Percentiles rank a stretch among this genome's conserved stretches.
phyloP scores from a whole-genome alignment of 495 filamentous ascomycete species.

The Penicillium samsonianum region DNA sequence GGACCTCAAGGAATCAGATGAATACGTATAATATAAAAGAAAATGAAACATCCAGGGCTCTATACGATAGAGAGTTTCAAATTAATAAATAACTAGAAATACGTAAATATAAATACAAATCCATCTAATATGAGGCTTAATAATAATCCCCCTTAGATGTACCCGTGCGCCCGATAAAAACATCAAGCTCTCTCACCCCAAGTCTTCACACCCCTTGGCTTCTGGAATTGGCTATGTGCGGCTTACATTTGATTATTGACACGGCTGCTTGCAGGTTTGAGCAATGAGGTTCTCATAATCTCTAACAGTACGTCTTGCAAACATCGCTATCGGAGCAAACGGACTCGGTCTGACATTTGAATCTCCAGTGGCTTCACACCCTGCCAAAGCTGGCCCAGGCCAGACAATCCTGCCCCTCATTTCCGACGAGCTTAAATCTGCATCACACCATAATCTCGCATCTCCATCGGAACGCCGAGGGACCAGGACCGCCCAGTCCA shows the following conservation, averaged over 20 bases:
- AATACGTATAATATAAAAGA: background rate
- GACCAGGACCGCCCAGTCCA: slow-evolving; percentile 49
- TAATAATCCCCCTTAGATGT: slow-evolving; percentile 2
- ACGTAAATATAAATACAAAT: background rate
- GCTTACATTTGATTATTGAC: background rate
- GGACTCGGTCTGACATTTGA: slow-evolving; percentile 12
- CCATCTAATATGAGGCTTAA: slow-evolving; percentile 8
- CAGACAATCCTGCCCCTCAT: slow-evolving; percentile 49
- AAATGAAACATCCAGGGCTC: background rate
- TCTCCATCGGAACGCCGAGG: slow-evolving; percentile 45
- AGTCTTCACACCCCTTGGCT: slow-evolving; percentile 4
- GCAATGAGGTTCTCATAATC: slow-evolving; percentile 10
- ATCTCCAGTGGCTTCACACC: slow-evolving; percentile 42
- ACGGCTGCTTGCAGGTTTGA: slow-evolving; percentile 5
- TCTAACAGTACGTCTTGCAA: slow-evolving; percentile 3
- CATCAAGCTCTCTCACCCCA: slow-evolving; percentile 3
- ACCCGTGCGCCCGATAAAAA: slow-evolving; percentile 18
- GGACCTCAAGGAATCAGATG: background rate
- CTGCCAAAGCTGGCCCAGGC: slow-evolving; percentile 40
- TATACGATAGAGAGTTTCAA: background rate
- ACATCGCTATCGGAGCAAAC: slow-evolving; percentile 3
- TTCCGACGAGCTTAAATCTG: slow-evolving; percentile 43
- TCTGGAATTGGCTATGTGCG: slow-evolving; percentile 6
- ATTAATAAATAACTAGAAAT: background rate
- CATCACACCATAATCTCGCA: slow-evolving; percentile 45